A percentile compares a stretch with the other conserved stretches of the same genome.
These are phyloP conservation scores for Immersiella caudata DNA, from an alignment of 495 filamentous ascomycete species.

Conservation along the genomic window DNA sequence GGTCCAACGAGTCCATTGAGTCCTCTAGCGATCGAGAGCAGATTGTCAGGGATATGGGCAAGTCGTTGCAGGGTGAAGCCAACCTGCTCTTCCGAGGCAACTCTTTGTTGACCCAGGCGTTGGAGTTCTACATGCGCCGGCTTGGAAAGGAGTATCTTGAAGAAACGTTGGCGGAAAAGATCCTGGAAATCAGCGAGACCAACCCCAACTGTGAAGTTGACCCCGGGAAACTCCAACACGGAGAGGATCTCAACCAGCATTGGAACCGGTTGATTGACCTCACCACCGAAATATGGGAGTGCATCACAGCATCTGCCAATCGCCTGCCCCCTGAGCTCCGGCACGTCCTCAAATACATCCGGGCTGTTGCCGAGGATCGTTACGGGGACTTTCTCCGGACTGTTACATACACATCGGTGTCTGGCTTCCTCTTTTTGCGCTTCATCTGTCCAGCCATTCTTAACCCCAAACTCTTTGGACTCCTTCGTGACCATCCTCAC, in stretches of 20 bases:
- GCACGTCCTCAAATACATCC: constrained; percentile 87
- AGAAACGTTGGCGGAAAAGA: constrained; percentile 81
- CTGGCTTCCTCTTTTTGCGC: constrained; percentile 92
- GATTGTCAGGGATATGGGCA: constrained; percentile 63
- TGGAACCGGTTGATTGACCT: constrained; percentile 78
- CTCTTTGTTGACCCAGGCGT: constrained; percentile 87
- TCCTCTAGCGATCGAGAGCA: constrained; percentile 56
- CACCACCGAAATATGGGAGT: constrained; percentile 82
- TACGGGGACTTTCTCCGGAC: constrained; percentile 94
- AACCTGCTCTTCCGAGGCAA: constrained; percentile 97
- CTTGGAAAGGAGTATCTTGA: constrained; percentile 92
- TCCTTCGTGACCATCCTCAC: constrained; percentile 84
- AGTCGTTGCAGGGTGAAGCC: constrained; percentile 72
- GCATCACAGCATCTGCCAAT: constrained; percentile 70
- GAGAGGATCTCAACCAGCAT: constrained; percentile 78
- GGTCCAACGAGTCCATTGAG: constrained; percentile 76
- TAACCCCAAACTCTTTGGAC: constrained; percentile 93
- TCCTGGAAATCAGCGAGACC: constrained; percentile 82
- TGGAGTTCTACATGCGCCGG: constrained; percentile 94
- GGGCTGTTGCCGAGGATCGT: constrained; percentile 91
- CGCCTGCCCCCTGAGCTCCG: constrained; percentile 84
- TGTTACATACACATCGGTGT: constrained; percentile 95
- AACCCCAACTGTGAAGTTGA: constrained; percentile 96
- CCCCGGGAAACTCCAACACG: constrained; percentile 69
- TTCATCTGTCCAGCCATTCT: constrained; percentile 97